Base-by-base conservation (phyloP, 768 basidiomycete species). In the Boletellus emodensis region DNA sequence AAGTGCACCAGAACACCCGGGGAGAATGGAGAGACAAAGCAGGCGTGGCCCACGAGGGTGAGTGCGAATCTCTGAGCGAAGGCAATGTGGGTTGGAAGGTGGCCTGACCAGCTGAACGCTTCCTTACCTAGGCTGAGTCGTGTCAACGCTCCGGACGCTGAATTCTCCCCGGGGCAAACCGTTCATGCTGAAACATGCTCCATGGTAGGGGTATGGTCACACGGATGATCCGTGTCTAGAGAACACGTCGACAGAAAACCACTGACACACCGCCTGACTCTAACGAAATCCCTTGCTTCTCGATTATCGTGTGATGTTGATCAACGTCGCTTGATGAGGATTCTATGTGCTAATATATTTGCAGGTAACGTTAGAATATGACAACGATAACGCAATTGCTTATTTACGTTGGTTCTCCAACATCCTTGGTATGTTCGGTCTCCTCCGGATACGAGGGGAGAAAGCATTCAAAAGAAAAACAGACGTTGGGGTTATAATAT, bases 271-370 rank as follows among this genome's bases (percentile, higher is more conserved):
- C 39, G 15, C 6, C 30, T 18, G 30, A 26, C 32, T 36, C 51
- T 37, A 24, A 46, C 32, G 49, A 46, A 39, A 17, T 47, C 33
- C 43, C 32, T 50, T 24, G 58, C 50, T 64, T 56, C 57, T 33
- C 42, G 69, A 98, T 95, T 43, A 92, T 90, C 71, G 90, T 83
- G 76, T 95, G 32, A 95, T 91, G 95, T 95, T 55, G 89, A 96
- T 97, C 79, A 97, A 96, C 70, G 82, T 88, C 39, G 94, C 94
- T 72, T 97, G 95, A 69, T 96, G 92, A 33, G 94, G 94, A 71
- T 95, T 94, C 11, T 72, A 94, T 97, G 74, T 97, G 92, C 20
- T 93, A 93, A 69, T 97, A 50, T 6, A 46, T 12, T 12, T n/a
- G 12, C 37, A 26, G 85, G 54, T 92, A 90, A 61, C 94, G 89